Conservation (phyloP, 2,329 filamentous ascomycete species). For the Passalora sequoiae region DNA sequence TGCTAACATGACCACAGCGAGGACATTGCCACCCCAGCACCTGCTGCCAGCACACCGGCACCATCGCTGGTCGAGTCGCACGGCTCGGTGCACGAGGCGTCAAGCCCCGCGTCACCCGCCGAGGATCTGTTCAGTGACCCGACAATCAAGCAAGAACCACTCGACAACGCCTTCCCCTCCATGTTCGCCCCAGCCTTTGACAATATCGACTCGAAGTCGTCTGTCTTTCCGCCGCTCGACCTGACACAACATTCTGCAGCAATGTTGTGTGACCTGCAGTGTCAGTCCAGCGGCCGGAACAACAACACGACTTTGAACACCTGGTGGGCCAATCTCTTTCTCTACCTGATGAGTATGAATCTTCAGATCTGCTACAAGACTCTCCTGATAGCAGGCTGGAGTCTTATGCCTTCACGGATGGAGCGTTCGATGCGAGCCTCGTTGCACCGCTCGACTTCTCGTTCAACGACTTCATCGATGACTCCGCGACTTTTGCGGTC, state of each 20-base stretch:
- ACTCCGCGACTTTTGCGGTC: constrained; percentile 40
- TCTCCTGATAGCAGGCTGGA: constrained; percentile 33
- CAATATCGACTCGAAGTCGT: constrained; percentile 33
- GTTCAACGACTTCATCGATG: constrained; percentile 38
- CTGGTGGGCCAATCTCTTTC: constrained; percentile 30
- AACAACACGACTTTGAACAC: constrained; percentile 21
- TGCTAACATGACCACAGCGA: constrained; percentile 3
- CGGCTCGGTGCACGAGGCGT: constrained; percentile 23
- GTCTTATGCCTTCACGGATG: constrained; percentile 34
- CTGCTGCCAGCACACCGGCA: constrained; percentile 24
- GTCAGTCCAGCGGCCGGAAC: constrained; percentile 64
- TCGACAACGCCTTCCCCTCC: constrained; percentile 21
- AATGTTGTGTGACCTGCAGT: constrained; percentile 99
- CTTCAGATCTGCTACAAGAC: constrained; percentile 32
- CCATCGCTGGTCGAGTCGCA: constrained; percentile 29
- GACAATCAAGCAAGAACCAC: constrained; percentile 31
- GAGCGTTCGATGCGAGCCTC: constrained; percentile 32
- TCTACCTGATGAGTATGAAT: constrained; percentile 30
- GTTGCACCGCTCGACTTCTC: constrained; percentile 31
- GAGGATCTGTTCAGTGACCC: constrained; percentile 22
- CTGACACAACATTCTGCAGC: constrained; percentile 99
- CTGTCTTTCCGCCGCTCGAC: constrained; percentile 62
- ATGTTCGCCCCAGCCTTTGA: constrained; percentile 26
- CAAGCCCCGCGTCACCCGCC: constrained; percentile 26
- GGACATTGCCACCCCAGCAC: constrained; percentile 8